Evolutionary conservation across 495 filamentous ascomycete genomes (phyloP), one percentile per base, ranked within the genome.

Genomic region (Daldinia grandis): DNA sequence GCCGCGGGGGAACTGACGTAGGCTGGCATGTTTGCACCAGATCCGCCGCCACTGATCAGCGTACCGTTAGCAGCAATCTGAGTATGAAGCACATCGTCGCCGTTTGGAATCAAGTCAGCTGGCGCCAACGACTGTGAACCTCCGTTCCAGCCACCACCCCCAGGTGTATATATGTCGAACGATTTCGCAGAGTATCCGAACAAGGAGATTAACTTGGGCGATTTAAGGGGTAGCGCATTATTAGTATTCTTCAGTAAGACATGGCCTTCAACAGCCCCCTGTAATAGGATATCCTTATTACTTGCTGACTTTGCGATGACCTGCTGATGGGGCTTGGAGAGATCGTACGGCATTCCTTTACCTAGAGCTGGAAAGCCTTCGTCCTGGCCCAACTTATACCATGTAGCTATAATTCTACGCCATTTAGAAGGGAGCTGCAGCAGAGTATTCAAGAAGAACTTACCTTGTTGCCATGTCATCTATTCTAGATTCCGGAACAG

Each of bases 231-330:
- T 1, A 91, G 73, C 1, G 86, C 78, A 40, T 78, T 80, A 51
- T 84, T 82, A 5, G 72, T 80, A 69, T 91, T 91, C 77, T 91
- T 91, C 24, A 90, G 79, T 0, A 91, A 80, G 6, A 91, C 89
- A 60, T 88, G 86, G 30, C 87, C 81, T 69, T 86, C 85, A 0
- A 84, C 66, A 0, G 84, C 86, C 4, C 82, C 81, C 5, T 84
- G 75, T 4, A 86, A 42, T 1, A 87, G 58, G 1, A 78, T 74
- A 2, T 80, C 65, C 33, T 81, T 80, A 40, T 77, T 80, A 1
- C 75, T 67, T 0, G 79, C 77, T 58, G 84, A 84, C 37, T 82
- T 77, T 5, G 79, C 83, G 59, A 87, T 83, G 53, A 89, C 80
- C 15, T 77, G 63, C 72, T 75, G 37, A 80, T 92, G 81, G 76